A percentile compares a stretch with the other conserved stretches of the same genome.
phyloP scores from a whole-genome alignment of 1,284 basidiomycete species.

The Agaricales sp. region DNA sequence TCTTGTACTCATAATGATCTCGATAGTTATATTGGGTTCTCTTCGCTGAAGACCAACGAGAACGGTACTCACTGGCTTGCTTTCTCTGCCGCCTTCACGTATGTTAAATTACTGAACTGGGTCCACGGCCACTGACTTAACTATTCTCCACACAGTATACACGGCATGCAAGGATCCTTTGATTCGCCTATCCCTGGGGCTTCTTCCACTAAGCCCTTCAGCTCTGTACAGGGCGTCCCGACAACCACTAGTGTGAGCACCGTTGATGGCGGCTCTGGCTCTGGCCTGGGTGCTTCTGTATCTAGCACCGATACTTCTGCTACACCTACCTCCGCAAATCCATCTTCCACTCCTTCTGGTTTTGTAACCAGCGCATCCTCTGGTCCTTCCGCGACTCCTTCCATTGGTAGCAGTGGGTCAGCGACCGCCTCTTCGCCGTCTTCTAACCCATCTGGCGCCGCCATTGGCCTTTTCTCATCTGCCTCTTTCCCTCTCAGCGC shows the following conservation, averaged over 20 bases:
- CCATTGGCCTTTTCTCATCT: too few relatives aligned
- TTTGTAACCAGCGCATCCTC: not conserved
- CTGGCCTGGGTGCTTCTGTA: slow-evolving; percentile 12
- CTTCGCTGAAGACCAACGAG: slow-evolving; percentile 26
- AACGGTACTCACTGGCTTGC: slow-evolving; percentile 27
- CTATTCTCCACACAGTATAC: too few relatives aligned
- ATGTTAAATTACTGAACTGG: not conserved
- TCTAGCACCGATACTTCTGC: slow-evolving; percentile 1
- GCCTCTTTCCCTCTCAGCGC: too few relatives aligned
- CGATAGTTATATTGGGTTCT: slow-evolving; percentile 52
- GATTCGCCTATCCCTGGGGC: slow-evolving; percentile 34
- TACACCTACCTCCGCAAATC: not conserved
- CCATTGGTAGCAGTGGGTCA: not conserved
- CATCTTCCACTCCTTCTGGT: not conserved
- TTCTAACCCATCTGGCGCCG: too few relatives aligned
- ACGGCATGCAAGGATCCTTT: slow-evolving; percentile 50
- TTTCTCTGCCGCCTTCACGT: slow-evolving; percentile 33
- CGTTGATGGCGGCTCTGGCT: slow-evolving; percentile 26
- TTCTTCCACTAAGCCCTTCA: slow-evolving; percentile 35
- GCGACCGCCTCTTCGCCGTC: too few relatives aligned
- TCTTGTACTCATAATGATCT: slow-evolving; percentile 3
- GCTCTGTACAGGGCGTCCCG: slow-evolving; percentile 25
- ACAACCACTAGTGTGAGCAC: slow-evolving; percentile 17
- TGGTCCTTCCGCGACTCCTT: not conserved
- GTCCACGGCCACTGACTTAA: not conserved